Evolutionary conservation across 139 green algal species (phyloP).

Genomic region (Chlamydomonas schloesseri): DNA sequence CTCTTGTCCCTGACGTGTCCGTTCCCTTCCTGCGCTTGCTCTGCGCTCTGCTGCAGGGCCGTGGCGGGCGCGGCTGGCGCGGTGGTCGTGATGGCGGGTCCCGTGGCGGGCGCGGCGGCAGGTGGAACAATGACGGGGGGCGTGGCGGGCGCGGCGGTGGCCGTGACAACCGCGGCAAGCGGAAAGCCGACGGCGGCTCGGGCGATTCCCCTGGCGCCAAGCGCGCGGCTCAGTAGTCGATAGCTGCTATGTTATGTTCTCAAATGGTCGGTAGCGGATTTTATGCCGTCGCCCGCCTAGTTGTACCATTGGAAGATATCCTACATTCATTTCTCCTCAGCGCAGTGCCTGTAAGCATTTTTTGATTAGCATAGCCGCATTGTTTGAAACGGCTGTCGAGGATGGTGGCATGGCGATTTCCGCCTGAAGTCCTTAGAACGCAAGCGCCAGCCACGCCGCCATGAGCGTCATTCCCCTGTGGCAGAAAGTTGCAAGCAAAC

Average conservation of each 20-base stretch:
- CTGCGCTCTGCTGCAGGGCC: background rate
- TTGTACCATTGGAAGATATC: background rate
- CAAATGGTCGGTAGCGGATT: background rate
- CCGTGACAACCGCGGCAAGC: background rate
- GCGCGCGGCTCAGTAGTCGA: background rate
- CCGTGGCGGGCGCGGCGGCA: background rate
- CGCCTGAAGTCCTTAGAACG: no score
- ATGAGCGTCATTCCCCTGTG: slow-evolving; percentile 38
- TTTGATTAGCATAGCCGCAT: no score
- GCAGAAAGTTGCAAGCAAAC: background rate
- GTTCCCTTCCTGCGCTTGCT: no score
- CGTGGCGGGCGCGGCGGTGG: no score
- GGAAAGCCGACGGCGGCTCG: background rate
- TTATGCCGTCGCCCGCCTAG: background rate
- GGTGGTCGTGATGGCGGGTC: background rate
- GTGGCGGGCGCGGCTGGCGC: background rate
- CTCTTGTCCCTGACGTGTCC: no score
- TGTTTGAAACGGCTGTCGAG: no score
- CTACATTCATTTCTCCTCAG: no score
- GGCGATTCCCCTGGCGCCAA: background rate
- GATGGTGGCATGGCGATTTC: no score
- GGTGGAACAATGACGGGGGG: background rate
- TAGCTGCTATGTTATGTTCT: background rate
- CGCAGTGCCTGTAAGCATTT: no score
- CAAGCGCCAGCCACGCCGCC: slow-evolving; percentile 31